Evolutionary conservation across 139 green algal species (phyloP).

Genomic region (Chloropicon primus): DNA sequence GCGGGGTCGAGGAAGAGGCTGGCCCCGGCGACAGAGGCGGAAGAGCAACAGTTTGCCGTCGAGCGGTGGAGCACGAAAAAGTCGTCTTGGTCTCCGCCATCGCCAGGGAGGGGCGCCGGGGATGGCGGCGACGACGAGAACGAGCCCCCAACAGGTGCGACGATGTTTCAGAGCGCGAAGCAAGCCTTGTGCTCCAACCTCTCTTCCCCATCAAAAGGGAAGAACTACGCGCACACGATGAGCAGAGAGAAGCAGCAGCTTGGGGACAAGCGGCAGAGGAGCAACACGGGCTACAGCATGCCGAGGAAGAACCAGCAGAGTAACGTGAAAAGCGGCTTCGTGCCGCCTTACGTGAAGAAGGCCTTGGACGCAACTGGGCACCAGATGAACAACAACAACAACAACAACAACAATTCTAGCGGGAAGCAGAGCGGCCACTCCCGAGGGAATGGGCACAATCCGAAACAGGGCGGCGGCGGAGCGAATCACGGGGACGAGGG

Average conservation of each 20-base stretch:
- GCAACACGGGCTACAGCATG: not conserved
- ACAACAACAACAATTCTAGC: not conserved
- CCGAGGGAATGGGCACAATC: too few species aligned
- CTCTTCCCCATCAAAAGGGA: not conserved
- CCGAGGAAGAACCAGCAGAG: not conserved
- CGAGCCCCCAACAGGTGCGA: not conserved
- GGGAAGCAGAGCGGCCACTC: not conserved
- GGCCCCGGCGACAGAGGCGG: not conserved
- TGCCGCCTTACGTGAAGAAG: constrained; percentile 49
- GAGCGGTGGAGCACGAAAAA: not conserved
- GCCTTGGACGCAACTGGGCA: constrained; percentile 16
- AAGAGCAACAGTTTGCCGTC: not conserved
- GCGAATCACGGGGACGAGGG: not conserved
- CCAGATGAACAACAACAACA: not conserved
- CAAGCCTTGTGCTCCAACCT: not conserved
- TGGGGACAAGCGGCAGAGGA: not conserved
- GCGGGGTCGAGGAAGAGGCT: not conserved
- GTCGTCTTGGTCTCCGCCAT: not conserved
- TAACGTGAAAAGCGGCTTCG: constrained; percentile 26
- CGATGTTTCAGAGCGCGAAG: not conserved
- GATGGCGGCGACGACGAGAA: not conserved
- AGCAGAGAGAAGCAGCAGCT: not conserved
- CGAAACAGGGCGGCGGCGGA: not conserved
- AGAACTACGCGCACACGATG: not conserved
- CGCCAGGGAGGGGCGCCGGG: not conserved